Base-by-base conservation (phyloP, 1,139 yeast genomes). In the Kodamaea sp. region DNA sequence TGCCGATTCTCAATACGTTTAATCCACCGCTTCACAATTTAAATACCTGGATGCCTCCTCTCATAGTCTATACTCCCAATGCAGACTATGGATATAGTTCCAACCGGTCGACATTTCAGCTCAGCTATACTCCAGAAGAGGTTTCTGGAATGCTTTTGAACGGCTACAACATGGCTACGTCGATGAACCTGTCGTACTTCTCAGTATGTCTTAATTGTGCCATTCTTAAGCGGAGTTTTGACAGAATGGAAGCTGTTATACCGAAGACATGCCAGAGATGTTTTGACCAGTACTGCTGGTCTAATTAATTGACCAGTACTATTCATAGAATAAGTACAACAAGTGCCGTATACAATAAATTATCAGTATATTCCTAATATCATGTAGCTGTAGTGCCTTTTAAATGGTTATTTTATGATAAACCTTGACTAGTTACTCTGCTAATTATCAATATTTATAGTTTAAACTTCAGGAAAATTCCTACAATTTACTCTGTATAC, bases 131-230 rank as follows among this genome's bases (percentile, higher is more conserved):
- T 13, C 42, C 48, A 0, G 42, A 41, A 0, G 84, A 79, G 48
- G 61, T 67, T 3, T 38, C 48, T 2, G 58, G 61, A 2, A 70
- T 79, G 76, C 48, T 78, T 12, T 51, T 57, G 25, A 79, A 78
- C 47, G 84, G 85, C 0, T 66, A 62, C 44, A 64, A 70, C 34
- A 48, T 78, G 28, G 81, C 79, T 21, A 76, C 80, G 1, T 51
- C 49, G 31, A 59, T 53, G 15, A 70, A 76, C 42, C 67, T 73
- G 1, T 55, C 72, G 0, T 29, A 38, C 7, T 80, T 64, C 52
- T 59, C 73, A 6, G 57, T 62, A 19, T 82, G 89, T 50, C 45
- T 81, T 8, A 78, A 76, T 7, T 82, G 89, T 58, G 76, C 84
- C 1, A 55, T 79, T 15, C 44, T 80, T 14, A 79, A 78, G 46